Conservation (phyloP, 768 basidiomycete genomes). For the Cyclocybe cylindracea region DNA sequence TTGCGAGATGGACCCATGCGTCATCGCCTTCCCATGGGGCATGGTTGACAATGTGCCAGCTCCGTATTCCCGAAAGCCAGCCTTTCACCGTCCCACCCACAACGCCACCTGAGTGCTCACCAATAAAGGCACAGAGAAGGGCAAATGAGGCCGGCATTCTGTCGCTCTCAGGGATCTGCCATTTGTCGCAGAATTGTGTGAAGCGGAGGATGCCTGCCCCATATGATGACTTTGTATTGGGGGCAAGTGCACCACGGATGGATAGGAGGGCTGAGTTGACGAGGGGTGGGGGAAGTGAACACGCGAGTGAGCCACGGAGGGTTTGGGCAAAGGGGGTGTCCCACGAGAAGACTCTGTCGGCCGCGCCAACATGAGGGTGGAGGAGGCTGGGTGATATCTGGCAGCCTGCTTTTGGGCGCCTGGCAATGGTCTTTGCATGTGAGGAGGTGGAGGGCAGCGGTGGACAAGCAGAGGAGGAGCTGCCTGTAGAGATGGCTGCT, state of each 20-base stretch:
- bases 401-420: not conserved
- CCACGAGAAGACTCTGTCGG: constrained; percentile 14
- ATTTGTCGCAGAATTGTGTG: not conserved
- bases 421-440: too few species aligned
- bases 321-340: constrained; percentile 11
- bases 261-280: not conserved
- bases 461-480: too few species aligned
- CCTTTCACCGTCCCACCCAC: not conserved
- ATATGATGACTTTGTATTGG: constrained; percentile 10
- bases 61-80: not conserved
- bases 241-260: constrained; percentile 14
- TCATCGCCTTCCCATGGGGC: constrained; percentile 1
- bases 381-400: not conserved
- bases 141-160: too few species aligned
- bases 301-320: not conserved
- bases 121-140: too few species aligned
- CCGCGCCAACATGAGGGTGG: constrained; percentile 18
- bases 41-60: not conserved
- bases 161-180: too few species aligned
- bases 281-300: constrained; percentile 9
- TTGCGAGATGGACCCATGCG: not conserved
- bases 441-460: too few species aligned
- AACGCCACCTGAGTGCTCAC: not conserved
- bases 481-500: too few species aligned
- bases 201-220: not conserved